A percentile compares a stretch with the other conserved stretches of the same genome.
These are phyloP conservation scores for Ophiocordyceps sinensis DNA, from an alignment of 2,329 filamentous ascomycete species.

Conservation along the genomic window DNA sequence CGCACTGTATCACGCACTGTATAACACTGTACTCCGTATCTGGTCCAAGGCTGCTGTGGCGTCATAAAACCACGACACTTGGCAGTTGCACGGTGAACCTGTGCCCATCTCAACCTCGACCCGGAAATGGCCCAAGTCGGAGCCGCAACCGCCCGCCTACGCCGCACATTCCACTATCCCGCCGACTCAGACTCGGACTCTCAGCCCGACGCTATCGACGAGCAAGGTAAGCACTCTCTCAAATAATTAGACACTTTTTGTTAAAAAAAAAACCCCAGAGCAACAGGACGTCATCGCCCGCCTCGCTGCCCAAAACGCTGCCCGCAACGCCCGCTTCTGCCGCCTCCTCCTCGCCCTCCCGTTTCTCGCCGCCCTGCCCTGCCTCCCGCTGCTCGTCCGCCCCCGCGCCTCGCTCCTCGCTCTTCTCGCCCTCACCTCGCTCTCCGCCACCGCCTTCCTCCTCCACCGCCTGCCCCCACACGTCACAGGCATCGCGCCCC, in stretches of 20 bases:
- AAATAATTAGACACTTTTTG: neutral
- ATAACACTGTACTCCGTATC: too few relatives aligned
- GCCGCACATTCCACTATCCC: constrained; percentile 67
- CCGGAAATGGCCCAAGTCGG: constrained; percentile 10
- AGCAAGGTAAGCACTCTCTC: constrained; percentile 41
- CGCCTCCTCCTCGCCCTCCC: constrained; percentile 47
- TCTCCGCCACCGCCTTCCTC: constrained; percentile 47
- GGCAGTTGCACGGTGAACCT: too few relatives aligned
- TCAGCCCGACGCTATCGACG: constrained; percentile 52
- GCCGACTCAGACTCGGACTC: constrained; percentile 38
- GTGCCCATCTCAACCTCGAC: too few relatives aligned
- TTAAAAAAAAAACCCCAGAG: constrained; percentile 21
- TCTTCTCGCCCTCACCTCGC: constrained; percentile 46
- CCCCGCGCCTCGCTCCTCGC: constrained; percentile 26
- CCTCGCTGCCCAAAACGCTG: constrained; percentile 39
- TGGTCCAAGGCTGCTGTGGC: too few relatives aligned
- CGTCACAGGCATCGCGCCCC: constrained; percentile 32
- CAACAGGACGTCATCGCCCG: constrained; percentile 48
- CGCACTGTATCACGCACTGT: too few relatives aligned
- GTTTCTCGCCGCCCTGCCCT: constrained; percentile 37
- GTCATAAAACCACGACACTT: too few relatives aligned
- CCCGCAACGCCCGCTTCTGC: constrained; percentile 43
- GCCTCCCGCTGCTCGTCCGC: constrained; percentile 24
- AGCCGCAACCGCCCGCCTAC: constrained; percentile 41
- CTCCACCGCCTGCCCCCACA: constrained; percentile 40